Evolutionary conservation across 768 basidiomycete genomes (phyloP), one percentile per base, ranked within the genome.

Genomic region (Mycena galericulata): DNA sequence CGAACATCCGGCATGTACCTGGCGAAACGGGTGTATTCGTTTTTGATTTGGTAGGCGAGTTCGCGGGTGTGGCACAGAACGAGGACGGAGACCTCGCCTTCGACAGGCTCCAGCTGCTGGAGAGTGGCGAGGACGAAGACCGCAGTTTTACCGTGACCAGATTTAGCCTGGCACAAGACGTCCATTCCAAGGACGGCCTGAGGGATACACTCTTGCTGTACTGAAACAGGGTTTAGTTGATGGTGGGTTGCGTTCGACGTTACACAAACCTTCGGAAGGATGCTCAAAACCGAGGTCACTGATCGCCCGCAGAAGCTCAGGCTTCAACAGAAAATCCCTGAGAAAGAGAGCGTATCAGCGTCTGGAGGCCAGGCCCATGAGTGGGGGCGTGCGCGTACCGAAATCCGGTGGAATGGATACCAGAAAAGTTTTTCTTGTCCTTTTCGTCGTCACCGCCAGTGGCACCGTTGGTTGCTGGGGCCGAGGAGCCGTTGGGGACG

Each of bases 1-100:
- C 97, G 94, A 75, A 99, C 96, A 74, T 97, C 95, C 38, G 98
- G 97, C 97, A 99, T 99, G 85, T 98, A 99, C 88, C 99, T 99
- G 75, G 95, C 94, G 82, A 99, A 99, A 59, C 98, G 96, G 62
- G 93, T 90, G 85, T 99, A 99, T 84, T 99, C 98, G 84, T 99
- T 99, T 88, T 97, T 96, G 83, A 99, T 99, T 85, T 99, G 98
- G 86, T 96, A 99, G 57, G 98, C 98, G 67, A 99, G 88, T 86
- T 99, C 98, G 75, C 98, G 95, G 30, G 98, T 99, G 85, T 99
- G 98, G 83, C 98, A 99, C 67, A 99, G 90, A 75, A 99, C 97
- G 76, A 99, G 87, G 72, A 98, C 97, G 56, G 96, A 95, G 62
- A 99, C 97, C 81, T 99, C 97, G 79, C 98, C 98, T 76, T 97